Evolutionary conservation across 768 basidiomycete species (phyloP).

Genomic region (Trametes gibbosa): DNA sequence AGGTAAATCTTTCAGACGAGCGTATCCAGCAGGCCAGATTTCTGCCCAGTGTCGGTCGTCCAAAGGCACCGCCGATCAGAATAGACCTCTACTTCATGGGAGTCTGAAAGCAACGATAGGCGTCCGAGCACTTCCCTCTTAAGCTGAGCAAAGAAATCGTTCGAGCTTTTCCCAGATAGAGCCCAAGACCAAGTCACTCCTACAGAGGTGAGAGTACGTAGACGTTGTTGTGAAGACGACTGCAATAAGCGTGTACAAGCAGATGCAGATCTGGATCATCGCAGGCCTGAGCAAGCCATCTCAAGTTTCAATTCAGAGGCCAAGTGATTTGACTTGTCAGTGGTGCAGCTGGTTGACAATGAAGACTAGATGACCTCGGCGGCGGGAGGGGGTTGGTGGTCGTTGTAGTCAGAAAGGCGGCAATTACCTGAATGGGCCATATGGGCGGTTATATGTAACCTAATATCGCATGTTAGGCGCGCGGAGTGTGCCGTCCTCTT

Average conservation of each 20-base stretch:
- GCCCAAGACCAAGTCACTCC: background rate
- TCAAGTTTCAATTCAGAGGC: background rate
- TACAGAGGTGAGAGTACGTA: conserved; percentile 17
- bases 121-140: background rate
- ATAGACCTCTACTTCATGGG: conserved; percentile 8
- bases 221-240: conserved; percentile 32
- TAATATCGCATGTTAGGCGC: too few relatives aligned
- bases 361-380: background rate
- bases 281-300: background rate
- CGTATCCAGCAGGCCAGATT: conserved; percentile 9
- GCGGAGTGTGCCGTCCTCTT: too few relatives aligned
- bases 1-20: conserved; percentile 1
- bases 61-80: conserved; percentile 4
- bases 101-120: background rate
- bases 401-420: conserved; percentile 1
- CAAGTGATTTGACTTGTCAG: background rate
- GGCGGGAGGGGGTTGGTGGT: background rate
- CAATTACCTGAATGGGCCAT: background rate
- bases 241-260: conserved; percentile 28
- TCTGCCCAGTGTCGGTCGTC: conserved; percentile 11
- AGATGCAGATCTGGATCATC: conserved; percentile 8
- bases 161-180: background rate
- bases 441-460: background rate
- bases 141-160: background rate
- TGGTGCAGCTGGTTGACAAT: background rate